A percentile compares a stretch with the other conserved stretches of the same genome.
phyloP scores from a whole-genome alignment of 345 rosid species.

The Sapria himalayana region DNA sequence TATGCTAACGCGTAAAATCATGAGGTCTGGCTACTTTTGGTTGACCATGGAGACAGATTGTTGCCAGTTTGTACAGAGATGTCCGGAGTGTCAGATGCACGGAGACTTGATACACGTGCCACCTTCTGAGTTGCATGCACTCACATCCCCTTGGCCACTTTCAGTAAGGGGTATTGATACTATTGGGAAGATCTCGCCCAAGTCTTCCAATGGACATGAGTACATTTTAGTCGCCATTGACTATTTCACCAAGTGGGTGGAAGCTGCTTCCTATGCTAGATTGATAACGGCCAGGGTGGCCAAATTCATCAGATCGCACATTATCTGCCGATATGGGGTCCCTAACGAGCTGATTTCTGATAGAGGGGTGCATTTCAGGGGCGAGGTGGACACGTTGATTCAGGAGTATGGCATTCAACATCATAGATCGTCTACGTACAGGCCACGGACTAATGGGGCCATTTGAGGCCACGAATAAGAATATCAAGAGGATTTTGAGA shows the following conservation, averaged over 20 bases:
- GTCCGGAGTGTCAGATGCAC: not conserved
- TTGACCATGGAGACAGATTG: not conserved
- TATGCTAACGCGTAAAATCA: not conserved
- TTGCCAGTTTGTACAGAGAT: not conserved
- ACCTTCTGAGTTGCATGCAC: not conserved
- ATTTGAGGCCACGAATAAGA: too few species aligned
- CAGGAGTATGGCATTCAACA: too few species aligned
- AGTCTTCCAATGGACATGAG: not conserved
- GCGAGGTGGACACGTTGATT: too few species aligned
- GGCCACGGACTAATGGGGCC: too few species aligned
- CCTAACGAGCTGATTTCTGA: too few species aligned
- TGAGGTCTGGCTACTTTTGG: not conserved
- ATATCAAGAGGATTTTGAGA: too few species aligned
- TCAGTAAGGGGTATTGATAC: too few species aligned
- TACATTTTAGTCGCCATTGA: conserved; percentile 1
- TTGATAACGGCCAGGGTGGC: too few species aligned
- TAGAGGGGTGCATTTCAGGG: too few species aligned
- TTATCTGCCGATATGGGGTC: too few species aligned
- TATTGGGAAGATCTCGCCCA: not conserved
- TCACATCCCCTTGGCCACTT: not conserved
- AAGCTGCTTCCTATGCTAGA: too few species aligned
- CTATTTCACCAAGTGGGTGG: conserved; percentile 1
- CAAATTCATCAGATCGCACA: not conserved
- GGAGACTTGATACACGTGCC: not conserved
- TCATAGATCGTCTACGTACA: too few species aligned